Conservation (phyloP, 495 filamentous ascomycete genomes). For the Aspergillus sclerotioniger region DNA sequence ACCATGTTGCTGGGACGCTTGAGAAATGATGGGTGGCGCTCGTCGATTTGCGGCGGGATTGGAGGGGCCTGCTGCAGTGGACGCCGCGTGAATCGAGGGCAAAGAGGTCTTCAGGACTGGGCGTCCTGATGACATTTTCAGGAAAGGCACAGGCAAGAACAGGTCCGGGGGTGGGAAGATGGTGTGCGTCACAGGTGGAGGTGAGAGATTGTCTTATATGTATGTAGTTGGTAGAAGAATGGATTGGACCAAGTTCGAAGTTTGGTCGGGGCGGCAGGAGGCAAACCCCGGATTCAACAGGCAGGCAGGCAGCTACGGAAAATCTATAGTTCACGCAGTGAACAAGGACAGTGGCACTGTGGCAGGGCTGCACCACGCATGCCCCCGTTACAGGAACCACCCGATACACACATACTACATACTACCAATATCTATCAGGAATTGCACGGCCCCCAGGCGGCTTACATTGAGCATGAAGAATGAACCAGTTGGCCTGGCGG, state of each 20-base stretch:
- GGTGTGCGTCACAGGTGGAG: constrained; percentile 1
- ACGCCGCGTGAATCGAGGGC: constrained; percentile 35
- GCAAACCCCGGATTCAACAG: constrained; percentile 19
- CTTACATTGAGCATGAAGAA: background rate
- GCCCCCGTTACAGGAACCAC: background rate
- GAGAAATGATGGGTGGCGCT: constrained; percentile 21
- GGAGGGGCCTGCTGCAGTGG: constrained; percentile 27
- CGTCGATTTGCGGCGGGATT: constrained; percentile 21
- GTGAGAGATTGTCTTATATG: background rate
- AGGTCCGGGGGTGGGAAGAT: background rate
- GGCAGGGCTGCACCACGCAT: background rate
- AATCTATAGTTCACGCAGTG: background rate
- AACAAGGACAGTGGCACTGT: background rate
- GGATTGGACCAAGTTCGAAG: constrained; percentile 5
- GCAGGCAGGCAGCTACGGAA: background rate
- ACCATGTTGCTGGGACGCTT: constrained; percentile 34
- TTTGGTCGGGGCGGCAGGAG: constrained; percentile 18
- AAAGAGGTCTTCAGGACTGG: constrained; percentile 58
- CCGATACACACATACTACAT: background rate
- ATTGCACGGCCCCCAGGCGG: background rate
- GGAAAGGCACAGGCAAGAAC: background rate
- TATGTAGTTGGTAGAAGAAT: background rate
- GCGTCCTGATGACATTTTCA: constrained; percentile 32
- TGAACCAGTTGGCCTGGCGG: background rate
- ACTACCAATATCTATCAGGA: too few species aligned